Evolutionary conservation across 164 flowering plant species (phyloP), one percentile per base, ranked within the genome.

Genomic region (Pachysandra terminalis): DNA sequence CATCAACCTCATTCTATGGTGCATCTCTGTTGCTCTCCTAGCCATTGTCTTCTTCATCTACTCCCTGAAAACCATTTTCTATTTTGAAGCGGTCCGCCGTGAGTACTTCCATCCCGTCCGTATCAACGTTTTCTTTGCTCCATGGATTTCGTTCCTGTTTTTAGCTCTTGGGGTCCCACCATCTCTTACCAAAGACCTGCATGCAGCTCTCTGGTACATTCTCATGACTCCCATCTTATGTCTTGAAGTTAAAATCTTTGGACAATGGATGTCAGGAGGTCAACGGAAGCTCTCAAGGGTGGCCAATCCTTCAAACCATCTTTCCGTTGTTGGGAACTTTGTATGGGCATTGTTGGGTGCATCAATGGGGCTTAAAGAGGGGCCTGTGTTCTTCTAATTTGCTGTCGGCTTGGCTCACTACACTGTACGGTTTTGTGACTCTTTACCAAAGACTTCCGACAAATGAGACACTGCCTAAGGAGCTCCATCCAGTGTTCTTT

Each of bases 241-340:
- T 62, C 85, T 88, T 3, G 95, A 90, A 79, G 84, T 94, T 19
- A 94, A 90, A 74, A 82, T 94, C 61, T 94, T 91, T 59, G 98
- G 98, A 14, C 98, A 94, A 69, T 94, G 98, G 98, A 88, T 91
- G 91, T 88, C 95, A 4, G 91, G 93, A 25, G 90, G 96, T 17
- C 88, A 85, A 56, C 61, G 97, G 60, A 74, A 88, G 72, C 95
- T 94, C 0, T 90, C 96, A 0, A 85, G 82, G 72, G 95, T 94
- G 58, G 96, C 97, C 13, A 94, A 91, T 72, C 97, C 98, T 21
- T 74, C 90, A n/a, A n/a, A n/a, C n/a, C n/a, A n/a, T n/a, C n/a
- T n/a, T n/a, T n/a, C n/a, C n/a, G n/a, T n/a, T n/a, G 21, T 94
- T 41, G 98, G 98, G 19, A 94, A 94, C 59, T 91, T 94, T 60